Conservation (phyloP, 2,329 filamentous ascomycete genomes). For the Aschersonia sp. region DNA sequence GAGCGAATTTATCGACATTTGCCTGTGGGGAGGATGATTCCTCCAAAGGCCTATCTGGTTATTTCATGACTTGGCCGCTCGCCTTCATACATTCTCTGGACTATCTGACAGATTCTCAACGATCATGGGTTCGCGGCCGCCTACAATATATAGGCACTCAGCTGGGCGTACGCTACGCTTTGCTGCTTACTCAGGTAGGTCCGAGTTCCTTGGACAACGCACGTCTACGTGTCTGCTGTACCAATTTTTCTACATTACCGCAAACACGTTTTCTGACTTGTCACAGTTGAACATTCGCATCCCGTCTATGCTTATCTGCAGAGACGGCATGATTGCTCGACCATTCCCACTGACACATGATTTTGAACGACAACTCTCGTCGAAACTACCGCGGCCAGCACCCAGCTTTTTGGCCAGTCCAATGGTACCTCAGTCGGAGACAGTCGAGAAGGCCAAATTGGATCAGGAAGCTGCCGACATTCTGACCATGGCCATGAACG, state of each 20-base stretch:
- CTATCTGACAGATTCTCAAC: constrained; percentile 43
- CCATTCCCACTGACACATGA: constrained; percentile 26
- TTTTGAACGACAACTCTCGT: constrained; percentile 30
- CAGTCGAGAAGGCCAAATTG: constrained; percentile 28
- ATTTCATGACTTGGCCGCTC: constrained; percentile 45
- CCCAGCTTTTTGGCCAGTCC: constrained; percentile 21
- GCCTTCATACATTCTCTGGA: constrained; percentile 39
- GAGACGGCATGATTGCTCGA: constrained; percentile 33
- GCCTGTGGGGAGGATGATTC: constrained; percentile 33
- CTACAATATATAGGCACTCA: constrained; percentile 38
- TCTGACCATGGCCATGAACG: constrained; percentile 23
- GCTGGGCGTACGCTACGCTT: constrained; percentile 43
- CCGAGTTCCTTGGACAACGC: not conserved
- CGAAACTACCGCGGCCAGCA: constrained; percentile 18
- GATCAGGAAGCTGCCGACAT: constrained; percentile 28
- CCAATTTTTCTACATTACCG: not conserved
- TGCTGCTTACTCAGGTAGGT: constrained; percentile 37
- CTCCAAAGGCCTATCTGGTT: constrained; percentile 40
- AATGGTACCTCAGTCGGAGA: constrained; percentile 32
- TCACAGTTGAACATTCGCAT: constrained; percentile 40
- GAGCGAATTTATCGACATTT: constrained; percentile 28
- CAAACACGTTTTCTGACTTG: not conserved
- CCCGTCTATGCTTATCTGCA: constrained; percentile 46
- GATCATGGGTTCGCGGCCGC: constrained; percentile 38
- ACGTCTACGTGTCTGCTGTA: not conserved